These are phyloP conservation scores for Sechiopsis laciniata DNA, from an alignment of 306 rosid genomes.

Conservation along the genomic window DNA sequence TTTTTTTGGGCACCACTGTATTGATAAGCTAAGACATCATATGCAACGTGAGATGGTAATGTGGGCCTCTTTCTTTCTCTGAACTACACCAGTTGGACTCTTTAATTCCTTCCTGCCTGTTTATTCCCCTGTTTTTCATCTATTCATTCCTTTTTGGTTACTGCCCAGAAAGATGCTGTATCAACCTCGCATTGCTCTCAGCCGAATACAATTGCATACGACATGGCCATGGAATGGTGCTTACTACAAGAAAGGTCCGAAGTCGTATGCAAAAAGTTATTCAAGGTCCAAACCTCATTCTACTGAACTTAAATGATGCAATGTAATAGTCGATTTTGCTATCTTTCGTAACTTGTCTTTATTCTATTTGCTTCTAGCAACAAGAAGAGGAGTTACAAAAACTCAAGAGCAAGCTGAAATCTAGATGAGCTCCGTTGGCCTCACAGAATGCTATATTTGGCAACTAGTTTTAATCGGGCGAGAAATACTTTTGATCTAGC, in stretches of 20 bases:
- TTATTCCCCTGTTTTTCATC: neutral
- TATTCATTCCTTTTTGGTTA: conserved; percentile 8
- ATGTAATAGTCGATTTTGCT: conserved; percentile 17
- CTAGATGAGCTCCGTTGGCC: conserved; percentile 32
- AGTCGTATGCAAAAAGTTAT: conserved; percentile 40
- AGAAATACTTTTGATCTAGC: conserved; percentile 1
- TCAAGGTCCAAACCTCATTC: conserved; percentile 38
- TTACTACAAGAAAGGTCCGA: conserved; percentile 45
- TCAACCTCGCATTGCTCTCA: conserved; percentile 57
- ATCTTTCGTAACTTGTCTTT: neutral
- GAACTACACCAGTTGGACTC: neutral
- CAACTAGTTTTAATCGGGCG: conserved; percentile 20
- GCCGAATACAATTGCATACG: conserved; percentile 45
- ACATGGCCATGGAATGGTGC: conserved; percentile 56
- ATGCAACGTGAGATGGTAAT: conserved; percentile 62
- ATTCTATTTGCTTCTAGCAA: conserved; percentile 35
- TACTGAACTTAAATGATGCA: conserved; percentile 12
- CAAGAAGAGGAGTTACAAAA: conserved; percentile 56
- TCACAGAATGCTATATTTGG: conserved; percentile 25
- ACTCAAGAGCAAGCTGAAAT: conserved; percentile 48
- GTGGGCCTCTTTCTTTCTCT: conserved; percentile 14
- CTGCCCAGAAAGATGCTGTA: conserved; percentile 44
- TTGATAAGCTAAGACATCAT: conserved; percentile 47
- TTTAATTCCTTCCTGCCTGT: neutral
- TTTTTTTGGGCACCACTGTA: conserved; percentile 60